These are phyloP conservation scores for Emergomyces africanus DNA, from an alignment of 2,329 filamentous ascomycete species.

Conservation along the genomic window DNA sequence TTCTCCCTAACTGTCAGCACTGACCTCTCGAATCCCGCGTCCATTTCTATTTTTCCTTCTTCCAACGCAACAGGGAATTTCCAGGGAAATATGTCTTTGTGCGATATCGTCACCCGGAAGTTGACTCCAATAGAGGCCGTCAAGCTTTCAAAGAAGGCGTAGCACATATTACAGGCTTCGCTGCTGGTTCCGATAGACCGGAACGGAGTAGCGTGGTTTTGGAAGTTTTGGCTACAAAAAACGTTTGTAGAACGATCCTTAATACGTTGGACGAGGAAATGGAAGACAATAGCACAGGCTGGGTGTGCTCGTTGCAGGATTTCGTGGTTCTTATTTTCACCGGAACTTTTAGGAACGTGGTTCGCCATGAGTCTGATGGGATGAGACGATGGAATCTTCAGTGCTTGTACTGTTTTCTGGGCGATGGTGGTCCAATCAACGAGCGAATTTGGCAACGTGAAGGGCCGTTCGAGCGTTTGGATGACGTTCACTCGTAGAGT, in stretches of 20 bases:
- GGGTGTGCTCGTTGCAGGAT: neutral
- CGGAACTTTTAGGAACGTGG: neutral
- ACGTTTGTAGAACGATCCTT: neutral
- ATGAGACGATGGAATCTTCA: neutral
- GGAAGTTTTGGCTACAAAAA: neutral
- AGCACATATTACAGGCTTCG: neutral
- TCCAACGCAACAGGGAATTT: neutral
- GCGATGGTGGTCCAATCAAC: neutral
- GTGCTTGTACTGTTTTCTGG: neutral
- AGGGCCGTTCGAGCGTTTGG: neutral
- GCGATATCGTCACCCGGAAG: neutral
- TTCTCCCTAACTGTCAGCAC: neutral
- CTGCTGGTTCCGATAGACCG: neutral
- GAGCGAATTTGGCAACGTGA: neutral
- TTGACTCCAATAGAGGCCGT: neutral
- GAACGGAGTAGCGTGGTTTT: neutral
- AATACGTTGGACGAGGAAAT: neutral
- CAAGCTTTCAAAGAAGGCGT: neutral
- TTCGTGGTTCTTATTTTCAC: neutral
- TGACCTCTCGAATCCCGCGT: neutral
- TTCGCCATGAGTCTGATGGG: neutral
- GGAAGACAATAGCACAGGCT: neutral
- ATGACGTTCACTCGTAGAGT: neutral
- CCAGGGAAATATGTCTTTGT: neutral
- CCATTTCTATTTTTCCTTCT: neutral